A percentile compares a stretch with the other conserved stretches of the same genome.
phyloP scores from a whole-genome alignment of 441 rosid species.

The Gossypium davidsonii region DNA sequence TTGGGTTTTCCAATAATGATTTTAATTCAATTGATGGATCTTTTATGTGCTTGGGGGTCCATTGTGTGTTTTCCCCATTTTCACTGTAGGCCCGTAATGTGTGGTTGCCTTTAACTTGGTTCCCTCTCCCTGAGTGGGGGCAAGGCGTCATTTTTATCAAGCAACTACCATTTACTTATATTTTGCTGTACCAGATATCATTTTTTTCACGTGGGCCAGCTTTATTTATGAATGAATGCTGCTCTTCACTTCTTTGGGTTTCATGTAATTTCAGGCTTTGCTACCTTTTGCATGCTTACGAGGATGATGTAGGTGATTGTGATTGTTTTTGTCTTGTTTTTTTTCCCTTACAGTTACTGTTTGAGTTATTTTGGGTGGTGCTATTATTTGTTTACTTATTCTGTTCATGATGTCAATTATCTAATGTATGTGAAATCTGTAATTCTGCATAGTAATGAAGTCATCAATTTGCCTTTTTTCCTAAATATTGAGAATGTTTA shows the following conservation, averaged over 20 bases:
- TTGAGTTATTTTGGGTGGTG: not conserved
- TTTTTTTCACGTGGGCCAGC: slow-evolving; percentile 23
- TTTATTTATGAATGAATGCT: slow-evolving; percentile 9
- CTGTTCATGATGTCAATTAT: not conserved
- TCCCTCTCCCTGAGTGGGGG: slow-evolving; percentile 27
- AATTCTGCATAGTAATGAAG: not conserved
- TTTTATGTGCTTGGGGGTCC: slow-evolving; percentile 30
- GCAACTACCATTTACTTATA: slow-evolving; percentile 14
- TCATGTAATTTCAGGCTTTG: not conserved
- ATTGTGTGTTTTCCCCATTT: slow-evolving; percentile 22
- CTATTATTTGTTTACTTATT: not conserved
- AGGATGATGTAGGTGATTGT: slow-evolving; percentile 7
- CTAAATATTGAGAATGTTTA: too few relatives aligned
- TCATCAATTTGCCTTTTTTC: not conserved
- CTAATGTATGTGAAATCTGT: not conserved
- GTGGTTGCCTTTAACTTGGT: slow-evolving; percentile 31
- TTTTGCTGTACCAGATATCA: slow-evolving; percentile 23
- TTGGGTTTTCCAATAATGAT: slow-evolving; percentile 7
- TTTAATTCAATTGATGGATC: slow-evolving; percentile 14
- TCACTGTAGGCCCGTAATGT: slow-evolving; percentile 22
- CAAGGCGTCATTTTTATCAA: slow-evolving; percentile 14
- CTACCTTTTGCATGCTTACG: slow-evolving; percentile 8
- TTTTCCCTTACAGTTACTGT: not conserved
- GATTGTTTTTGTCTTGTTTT: not conserved
- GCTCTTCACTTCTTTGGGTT: not conserved